phyloP scores from a whole-genome alignment of 306 rosid species.

The Medicago truncatula region DNA sequence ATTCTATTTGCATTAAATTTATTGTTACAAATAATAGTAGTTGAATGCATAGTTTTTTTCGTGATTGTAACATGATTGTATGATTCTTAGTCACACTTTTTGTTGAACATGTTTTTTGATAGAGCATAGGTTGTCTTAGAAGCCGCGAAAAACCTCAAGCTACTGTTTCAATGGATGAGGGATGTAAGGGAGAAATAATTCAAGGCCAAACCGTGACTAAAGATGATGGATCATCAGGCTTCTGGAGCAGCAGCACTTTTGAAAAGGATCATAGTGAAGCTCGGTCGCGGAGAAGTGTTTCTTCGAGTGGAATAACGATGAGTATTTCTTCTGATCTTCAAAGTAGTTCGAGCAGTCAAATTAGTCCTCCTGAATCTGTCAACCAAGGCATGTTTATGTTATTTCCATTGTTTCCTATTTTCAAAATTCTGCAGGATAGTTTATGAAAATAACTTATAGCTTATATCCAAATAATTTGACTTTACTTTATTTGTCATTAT shows the following conservation, averaged over 20 bases:
- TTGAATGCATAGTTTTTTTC: too few relatives aligned
- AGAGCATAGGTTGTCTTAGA: slow-evolving; percentile 88
- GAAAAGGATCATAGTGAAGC: slow-evolving; percentile 67
- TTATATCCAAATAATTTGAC: too few relatives aligned
- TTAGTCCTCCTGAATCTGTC: slow-evolving; percentile 63
- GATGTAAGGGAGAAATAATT: slow-evolving; percentile 50
- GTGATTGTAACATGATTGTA: too few relatives aligned
- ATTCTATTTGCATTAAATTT: slow-evolving; percentile 17
- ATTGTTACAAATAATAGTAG: neutral
- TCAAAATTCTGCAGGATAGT: neutral
- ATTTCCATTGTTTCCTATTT: too few relatives aligned
- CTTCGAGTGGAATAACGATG: slow-evolving; percentile 51
- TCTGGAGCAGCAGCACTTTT: slow-evolving; percentile 69
- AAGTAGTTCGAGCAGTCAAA: slow-evolving; percentile 50
- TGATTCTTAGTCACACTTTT: neutral
- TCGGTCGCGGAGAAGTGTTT: slow-evolving; percentile 61
- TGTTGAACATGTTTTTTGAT: slow-evolving; percentile 62
- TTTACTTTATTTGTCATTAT: neutral
- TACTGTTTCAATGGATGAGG: slow-evolving; percentile 52
- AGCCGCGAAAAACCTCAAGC: slow-evolving; percentile 51
- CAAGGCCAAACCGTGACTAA: slow-evolving; percentile 51
- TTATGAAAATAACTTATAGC: neutral
- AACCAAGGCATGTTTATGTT: slow-evolving; percentile 70
- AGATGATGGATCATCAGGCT: slow-evolving; percentile 60
- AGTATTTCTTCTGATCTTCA: slow-evolving; percentile 51